Conservation (phyloP, 306 rosid genomes). For the Gleditsia sinensis region DNA sequence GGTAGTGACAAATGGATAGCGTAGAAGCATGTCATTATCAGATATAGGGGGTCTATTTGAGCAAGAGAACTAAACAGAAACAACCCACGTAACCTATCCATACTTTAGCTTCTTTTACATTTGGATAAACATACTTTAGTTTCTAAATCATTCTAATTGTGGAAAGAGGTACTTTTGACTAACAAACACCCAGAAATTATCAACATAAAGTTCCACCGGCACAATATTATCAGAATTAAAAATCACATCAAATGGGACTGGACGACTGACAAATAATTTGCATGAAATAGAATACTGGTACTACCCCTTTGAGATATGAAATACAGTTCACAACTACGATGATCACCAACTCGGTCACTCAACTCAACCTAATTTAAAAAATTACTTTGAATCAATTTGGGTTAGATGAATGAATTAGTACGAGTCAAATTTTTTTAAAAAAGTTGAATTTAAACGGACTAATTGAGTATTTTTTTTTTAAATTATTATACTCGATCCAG, state of each 20-base stretch:
- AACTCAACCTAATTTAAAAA: no score
- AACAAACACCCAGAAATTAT: background rate
- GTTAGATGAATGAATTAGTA: no score
- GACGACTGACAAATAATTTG: no score
- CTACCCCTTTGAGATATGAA: no score
- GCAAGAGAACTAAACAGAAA: background rate
- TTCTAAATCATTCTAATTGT: background rate
- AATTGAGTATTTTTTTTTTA: no score
- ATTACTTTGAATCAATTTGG: no score
- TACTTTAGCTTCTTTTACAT: background rate
- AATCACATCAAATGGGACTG: background rate
- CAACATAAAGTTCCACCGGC: background rate
- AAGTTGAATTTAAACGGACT: no score
- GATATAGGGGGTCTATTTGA: background rate
- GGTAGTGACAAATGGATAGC: background rate
- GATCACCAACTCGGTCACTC: no score
- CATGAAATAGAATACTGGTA: background rate
- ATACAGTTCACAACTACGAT: no score
- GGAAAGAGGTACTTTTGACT: background rate
- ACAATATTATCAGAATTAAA: background rate
- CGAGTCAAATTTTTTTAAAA: no score
- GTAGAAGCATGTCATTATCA: background rate
- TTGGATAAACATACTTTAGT: background rate
- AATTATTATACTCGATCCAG: no score
- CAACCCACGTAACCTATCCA: conserved; percentile 9